These are phyloP conservation scores for Tricholoma sp. DNA, from an alignment of 768 basidiomycete genomes.

Conservation along the genomic window DNA sequence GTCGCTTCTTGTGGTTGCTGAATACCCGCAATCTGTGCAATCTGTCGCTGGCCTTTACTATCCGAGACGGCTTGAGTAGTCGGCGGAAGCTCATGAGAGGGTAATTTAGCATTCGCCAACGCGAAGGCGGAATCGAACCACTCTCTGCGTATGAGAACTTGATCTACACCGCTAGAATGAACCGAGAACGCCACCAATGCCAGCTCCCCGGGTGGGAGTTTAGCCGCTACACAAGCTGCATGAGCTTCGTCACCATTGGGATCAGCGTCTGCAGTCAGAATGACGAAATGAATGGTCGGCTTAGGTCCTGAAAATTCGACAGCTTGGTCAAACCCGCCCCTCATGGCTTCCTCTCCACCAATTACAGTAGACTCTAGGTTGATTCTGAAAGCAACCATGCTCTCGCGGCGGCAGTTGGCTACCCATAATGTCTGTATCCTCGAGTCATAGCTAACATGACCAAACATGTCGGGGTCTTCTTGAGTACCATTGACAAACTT, in stretches of 20 bases:
- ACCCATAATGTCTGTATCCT: slow-evolving; percentile 85
- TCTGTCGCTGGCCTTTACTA: slow-evolving; percentile 22
- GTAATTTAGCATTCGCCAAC: slow-evolving; percentile 57
- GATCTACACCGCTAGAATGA: slow-evolving; percentile 86
- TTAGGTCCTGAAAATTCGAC: slow-evolving; percentile 81
- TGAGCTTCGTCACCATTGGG: slow-evolving; percentile 78
- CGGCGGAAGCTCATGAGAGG: slow-evolving; percentile 36
- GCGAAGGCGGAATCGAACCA: slow-evolving; percentile 73
- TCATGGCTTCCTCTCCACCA: slow-evolving; percentile 56
- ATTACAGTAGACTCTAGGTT: slow-evolving; percentile 58
- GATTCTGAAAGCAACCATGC: slow-evolving; percentile 76
- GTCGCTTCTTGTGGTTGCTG: slow-evolving; percentile 17
- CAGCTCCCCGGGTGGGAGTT: slow-evolving; percentile 68
- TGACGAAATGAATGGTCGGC: slow-evolving; percentile 85
- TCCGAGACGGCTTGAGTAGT: slow-evolving; percentile 17
- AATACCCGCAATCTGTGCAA: slow-evolving; percentile 16
- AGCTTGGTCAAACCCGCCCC: slow-evolving; percentile 73
- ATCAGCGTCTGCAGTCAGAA: slow-evolving; percentile 79
- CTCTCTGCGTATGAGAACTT: slow-evolving; percentile 80
- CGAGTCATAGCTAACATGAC: slow-evolving; percentile 80
- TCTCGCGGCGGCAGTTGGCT: slow-evolving; percentile 80
- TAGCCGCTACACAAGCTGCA: slow-evolving; percentile 80
- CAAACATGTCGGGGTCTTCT: slow-evolving; percentile 84
- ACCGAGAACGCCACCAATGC: slow-evolving; percentile 85
- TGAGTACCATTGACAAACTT: slow-evolving; percentile 66